Percentiles rank a stretch among this genome's conserved stretches.
These are phyloP conservation scores for Colletotrichum gloeosporioides DNA, from an alignment of 2,329 filamentous ascomycete genomes.

Conservation along the genomic window DNA sequence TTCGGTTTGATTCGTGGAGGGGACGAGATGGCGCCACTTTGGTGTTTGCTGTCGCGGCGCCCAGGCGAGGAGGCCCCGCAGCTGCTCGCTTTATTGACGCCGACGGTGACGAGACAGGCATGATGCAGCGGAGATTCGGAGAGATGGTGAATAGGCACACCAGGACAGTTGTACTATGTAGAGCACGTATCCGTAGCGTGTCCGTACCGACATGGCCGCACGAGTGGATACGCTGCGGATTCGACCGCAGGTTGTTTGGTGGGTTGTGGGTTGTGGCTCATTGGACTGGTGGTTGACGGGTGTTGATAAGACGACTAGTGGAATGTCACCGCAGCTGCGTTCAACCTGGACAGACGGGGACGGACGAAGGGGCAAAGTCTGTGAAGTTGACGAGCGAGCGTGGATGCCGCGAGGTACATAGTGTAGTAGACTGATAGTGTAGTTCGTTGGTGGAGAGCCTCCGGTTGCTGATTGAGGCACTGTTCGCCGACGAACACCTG, in stretches of 20 bases:
- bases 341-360: neutral
- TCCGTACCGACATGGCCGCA: neutral
- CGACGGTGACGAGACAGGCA: slow-evolving; percentile 9
- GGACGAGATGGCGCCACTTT: slow-evolving; percentile 7
- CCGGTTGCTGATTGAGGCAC: neutral
- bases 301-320: slow-evolving; percentile 4
- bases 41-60: neutral
- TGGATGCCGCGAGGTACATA: neutral
- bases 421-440: neutral
- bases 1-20: slow-evolving; percentile 1
- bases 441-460: neutral
- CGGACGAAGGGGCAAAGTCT: neutral
- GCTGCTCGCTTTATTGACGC: slow-evolving; percentile 13
- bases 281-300: neutral
- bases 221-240: neutral
- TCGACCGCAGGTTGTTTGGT: neutral
- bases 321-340: neutral
- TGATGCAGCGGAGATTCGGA: slow-evolving; percentile 14
- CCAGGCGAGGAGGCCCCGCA: neutral
- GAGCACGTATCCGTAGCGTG: neutral
- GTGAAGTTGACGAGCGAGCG: neutral
- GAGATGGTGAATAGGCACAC: neutral
- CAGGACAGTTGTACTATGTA: neutral
- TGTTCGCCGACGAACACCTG: slow-evolving; percentile 5
- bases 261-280: neutral